Conservation (phyloP, 2,329 filamentous ascomycete genomes). For the Penicillium sp. region DNA sequence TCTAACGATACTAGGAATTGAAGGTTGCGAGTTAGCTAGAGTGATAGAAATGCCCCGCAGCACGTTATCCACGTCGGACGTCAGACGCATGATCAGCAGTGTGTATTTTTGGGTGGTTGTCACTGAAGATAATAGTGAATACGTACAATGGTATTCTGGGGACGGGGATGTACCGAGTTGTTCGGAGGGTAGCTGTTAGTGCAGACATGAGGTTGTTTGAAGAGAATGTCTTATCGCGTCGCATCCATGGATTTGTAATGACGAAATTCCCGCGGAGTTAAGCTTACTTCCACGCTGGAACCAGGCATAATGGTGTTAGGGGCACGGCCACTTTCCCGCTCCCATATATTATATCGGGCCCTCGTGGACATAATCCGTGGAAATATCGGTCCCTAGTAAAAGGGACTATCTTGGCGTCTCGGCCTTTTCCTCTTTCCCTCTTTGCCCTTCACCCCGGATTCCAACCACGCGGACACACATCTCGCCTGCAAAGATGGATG, state of each 20-base stretch:
- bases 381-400: background rate
- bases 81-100: background rate
- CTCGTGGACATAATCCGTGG: background rate
- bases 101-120: background rate
- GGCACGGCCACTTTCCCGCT: background rate
- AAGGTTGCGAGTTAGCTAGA: background rate
- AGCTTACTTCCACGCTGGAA: background rate
- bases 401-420: no score
- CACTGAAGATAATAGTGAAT: background rate
- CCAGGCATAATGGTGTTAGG: background rate
- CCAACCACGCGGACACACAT: no score
- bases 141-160: slow-evolving; percentile 8
- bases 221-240: background rate
- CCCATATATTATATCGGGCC: background rate
- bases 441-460: no score
- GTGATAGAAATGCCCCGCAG: background rate
- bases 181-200: background rate
- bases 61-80: background rate
- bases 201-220: slow-evolving; percentile 6
- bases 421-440: no score
- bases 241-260: background rate
- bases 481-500: no score
- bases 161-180: background rate
- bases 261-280: background rate
- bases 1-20: background rate